Percentiles rank a stretch among this genome's conserved stretches.
Conservation (phyloP, 495 filamentous ascomycete species). For the Xylaria bambusicola region DNA sequence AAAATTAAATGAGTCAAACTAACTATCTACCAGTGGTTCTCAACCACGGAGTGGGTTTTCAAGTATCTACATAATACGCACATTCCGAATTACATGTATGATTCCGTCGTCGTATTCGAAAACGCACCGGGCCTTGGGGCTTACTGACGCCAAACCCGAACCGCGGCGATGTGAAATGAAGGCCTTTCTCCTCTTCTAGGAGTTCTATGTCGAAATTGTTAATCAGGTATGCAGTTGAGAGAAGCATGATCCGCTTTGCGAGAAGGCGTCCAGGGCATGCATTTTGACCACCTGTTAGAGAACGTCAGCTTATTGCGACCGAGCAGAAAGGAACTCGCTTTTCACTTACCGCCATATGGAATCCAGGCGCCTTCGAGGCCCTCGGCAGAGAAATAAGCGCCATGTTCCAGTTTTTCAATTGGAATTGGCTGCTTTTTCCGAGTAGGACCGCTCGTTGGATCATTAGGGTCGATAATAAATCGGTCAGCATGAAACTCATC, state of each 20-base stretch:
- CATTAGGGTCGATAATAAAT: background rate
- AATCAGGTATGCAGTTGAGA: background rate
- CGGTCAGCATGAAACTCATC: background rate
- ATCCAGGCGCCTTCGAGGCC: background rate
- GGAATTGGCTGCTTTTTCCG: background rate
- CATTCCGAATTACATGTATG: background rate
- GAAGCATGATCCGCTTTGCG: background rate
- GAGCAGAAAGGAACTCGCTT: background rate
- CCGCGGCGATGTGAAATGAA: background rate
- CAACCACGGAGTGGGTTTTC: background rate
- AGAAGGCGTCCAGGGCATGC: background rate
- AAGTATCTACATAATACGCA: slow-evolving; percentile 1
- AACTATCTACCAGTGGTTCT: too few relatives aligned
- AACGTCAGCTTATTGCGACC: background rate
- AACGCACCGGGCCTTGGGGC: background rate
- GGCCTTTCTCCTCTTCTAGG: background rate
- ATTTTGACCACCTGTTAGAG: background rate
- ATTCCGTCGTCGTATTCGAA: background rate
- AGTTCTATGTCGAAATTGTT: background rate
- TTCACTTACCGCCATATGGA: background rate
- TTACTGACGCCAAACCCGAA: background rate
- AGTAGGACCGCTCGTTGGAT: background rate
- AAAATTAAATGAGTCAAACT: too few relatives aligned
- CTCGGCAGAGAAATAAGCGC: background rate
- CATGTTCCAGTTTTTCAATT: background rate